Base-by-base conservation (phyloP, 768 basidiomycete genomes). In the Serendipita vermifera region DNA sequence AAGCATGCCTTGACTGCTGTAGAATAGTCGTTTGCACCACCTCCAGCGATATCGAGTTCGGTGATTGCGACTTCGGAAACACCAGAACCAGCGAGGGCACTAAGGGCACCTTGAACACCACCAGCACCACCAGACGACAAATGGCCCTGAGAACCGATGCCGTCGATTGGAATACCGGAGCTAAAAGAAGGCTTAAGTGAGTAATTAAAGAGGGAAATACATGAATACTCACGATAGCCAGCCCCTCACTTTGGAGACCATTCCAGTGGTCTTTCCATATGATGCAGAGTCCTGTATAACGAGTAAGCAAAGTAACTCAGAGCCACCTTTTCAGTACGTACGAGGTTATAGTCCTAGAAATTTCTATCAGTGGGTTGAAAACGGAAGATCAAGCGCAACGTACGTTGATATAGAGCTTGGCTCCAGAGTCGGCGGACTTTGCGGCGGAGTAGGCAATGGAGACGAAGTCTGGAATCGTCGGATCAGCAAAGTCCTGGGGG, bases 141-240 rank as follows among this genome's bases (percentile, higher is more conserved):
- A 29, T 51, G 46, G 29, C 5, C 17, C 46, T 51, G 46, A 11
- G 46, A 51, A 31, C 46, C 82, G 48, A 85, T 69, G 35, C 80
- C 82, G 62, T 82, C 76, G 61, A 83, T 70, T 3, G 82, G 81
- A 1, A 72, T 72, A 24, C 73, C 74, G 29, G 70, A 66, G 0
- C 46, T 51, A 31, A 7, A 31, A 27, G 27, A 31, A n/a, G n/a
- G n/a, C n/a, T n/a, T 51, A 4, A 51, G 11, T 24, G 9, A 5
- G n/a, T 15, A 27, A 11, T 29, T 51, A 4, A 13, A 51, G 22
- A 5, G 7, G 27, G 41, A 15, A 22, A 27, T n/a, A 7, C n/a
- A 9, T 51, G 27, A 51, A 9, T 7, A n/a, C 46, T 51, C 24
- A 51, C 46, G 11, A 5, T 29, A 27, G 26, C 46, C 46, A 51